phyloP scores from a whole-genome alignment of 331 rosid genomes.

The Spiraea crenata region DNA sequence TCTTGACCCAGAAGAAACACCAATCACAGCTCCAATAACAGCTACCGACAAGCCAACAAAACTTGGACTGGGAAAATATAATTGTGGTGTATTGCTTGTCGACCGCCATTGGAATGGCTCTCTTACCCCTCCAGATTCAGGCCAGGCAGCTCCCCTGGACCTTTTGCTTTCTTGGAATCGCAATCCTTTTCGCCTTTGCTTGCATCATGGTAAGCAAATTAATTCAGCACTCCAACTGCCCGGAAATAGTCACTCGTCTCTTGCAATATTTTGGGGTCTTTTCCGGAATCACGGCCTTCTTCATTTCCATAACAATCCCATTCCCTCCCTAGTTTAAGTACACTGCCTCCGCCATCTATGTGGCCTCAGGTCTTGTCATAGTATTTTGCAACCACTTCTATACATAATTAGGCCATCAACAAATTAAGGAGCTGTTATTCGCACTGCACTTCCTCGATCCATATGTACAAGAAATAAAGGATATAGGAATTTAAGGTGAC shows the following conservation, averaged over 20 bases:
- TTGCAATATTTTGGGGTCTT: constrained; percentile 12
- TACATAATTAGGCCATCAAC: too few species aligned
- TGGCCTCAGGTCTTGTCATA: not conserved
- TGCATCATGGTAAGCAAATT: constrained; percentile 11
- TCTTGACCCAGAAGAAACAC: too few species aligned
- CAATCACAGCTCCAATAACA: too few species aligned
- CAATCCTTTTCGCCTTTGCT: not conserved
- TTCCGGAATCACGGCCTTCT: constrained; percentile 9
- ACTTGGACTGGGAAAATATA: not conserved
- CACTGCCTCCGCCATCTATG: not conserved
- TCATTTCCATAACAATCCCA: constrained; percentile 7
- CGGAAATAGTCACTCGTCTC: not conserved
- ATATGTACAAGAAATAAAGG: too few species aligned
- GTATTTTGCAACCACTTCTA: too few species aligned
- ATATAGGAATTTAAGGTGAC: too few species aligned
- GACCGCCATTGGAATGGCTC: not conserved
- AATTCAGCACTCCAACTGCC: not conserved
- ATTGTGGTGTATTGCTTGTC: not conserved
- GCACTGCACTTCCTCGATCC: too few species aligned
- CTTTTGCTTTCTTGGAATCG: not conserved
- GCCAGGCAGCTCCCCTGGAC: not conserved
- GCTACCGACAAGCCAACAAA: too few species aligned
- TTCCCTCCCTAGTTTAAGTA: constrained; percentile 3
- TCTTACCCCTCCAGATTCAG: not conserved
- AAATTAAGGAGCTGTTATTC: too few species aligned